phyloP scores from a whole-genome alignment of 805 yeast genomes.

The Kodamaea jinghongensis region DNA sequence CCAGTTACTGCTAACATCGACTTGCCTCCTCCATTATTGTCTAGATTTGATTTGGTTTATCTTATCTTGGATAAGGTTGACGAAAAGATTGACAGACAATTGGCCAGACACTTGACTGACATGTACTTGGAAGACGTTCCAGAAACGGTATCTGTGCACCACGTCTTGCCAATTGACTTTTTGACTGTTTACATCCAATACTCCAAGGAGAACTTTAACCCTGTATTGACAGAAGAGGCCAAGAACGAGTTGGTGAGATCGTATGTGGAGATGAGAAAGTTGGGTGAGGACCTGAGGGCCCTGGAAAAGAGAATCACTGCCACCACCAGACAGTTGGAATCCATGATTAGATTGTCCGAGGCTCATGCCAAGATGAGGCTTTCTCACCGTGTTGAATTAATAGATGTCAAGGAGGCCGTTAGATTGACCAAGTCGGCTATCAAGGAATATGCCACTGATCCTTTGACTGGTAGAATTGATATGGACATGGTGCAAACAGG shows the following conservation, averaged over 20 bases:
- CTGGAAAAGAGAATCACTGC: constrained; percentile 94
- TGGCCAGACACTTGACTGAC: constrained; percentile 86
- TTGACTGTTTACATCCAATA: constrained; percentile 87
- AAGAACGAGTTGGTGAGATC: constrained; percentile 80
- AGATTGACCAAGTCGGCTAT: constrained; percentile 90
- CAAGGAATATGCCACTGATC: constrained; percentile 98
- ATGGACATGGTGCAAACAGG: constrained; percentile 98
- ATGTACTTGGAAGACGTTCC: constrained; percentile 90
- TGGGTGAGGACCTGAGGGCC: constrained; percentile 87
- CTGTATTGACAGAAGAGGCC: constrained; percentile 77
- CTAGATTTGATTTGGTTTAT: constrained; percentile 93
- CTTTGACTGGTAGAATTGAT: constrained; percentile 92
- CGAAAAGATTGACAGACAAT: constrained; percentile 74
- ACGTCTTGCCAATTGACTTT: constrained; percentile 81
- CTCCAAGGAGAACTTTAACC: constrained; percentile 82
- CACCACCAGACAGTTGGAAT: constrained; percentile 94
- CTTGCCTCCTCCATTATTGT: constrained; percentile 90
- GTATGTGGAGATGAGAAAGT: constrained; percentile 89
- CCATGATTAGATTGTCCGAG: constrained; percentile 91
- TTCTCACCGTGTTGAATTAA: constrained; percentile 62
- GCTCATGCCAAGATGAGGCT: constrained; percentile 98
- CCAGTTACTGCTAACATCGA: constrained; percentile 96
- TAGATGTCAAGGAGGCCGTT: constrained; percentile 91
- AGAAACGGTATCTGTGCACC: constrained; percentile 61
- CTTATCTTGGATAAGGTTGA: constrained; percentile 90